A percentile compares a stretch with the other conserved stretches of the same genome.
phyloP scores from a whole-genome alignment of 139 green algal species.

The Chlamydomonas eustigma region DNA sequence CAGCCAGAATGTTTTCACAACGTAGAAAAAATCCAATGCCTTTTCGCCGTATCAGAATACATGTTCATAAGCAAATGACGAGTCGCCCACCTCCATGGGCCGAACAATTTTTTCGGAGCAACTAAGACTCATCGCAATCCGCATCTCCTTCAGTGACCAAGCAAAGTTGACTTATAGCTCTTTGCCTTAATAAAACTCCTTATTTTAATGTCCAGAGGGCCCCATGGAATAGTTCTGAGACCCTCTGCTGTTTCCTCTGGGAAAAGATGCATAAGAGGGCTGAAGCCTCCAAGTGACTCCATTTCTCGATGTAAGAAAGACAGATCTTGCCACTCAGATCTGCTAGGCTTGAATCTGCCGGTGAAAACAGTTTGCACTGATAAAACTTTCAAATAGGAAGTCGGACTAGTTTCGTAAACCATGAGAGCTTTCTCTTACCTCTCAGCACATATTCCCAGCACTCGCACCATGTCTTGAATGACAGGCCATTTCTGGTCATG shows the following conservation, averaged over 20 bases:
- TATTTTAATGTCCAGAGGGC: conserved; percentile 6
- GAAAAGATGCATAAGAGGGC: conserved; percentile 50
- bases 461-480: conserved; percentile 40
- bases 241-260: conserved; percentile 26
- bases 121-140: too few species aligned
- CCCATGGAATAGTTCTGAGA: conserved; percentile 14
- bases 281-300: conserved; percentile 24
- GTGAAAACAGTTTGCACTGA: too few species aligned
- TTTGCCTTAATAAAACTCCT: neutral
- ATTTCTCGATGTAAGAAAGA: conserved; percentile 34
- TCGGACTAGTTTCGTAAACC: too few species aligned
- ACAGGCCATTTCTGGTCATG: conserved; percentile 45
- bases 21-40: too few species aligned
- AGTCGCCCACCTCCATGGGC: too few species aligned
- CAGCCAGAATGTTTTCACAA: too few species aligned
- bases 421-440: conserved; percentile 27
- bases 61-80: too few species aligned
- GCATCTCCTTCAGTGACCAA: too few species aligned
- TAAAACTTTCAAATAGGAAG: too few species aligned
- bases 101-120: too few species aligned
- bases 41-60: too few species aligned
- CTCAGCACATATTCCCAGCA: conserved; percentile 38
- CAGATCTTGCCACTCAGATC: conserved; percentile 1
- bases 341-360: conserved; percentile 4
- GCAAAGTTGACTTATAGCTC: neutral